Evolutionary conservation across 192 early-diverging fungal species (phyloP).

Genomic region (Cetraspora pellucida): DNA sequence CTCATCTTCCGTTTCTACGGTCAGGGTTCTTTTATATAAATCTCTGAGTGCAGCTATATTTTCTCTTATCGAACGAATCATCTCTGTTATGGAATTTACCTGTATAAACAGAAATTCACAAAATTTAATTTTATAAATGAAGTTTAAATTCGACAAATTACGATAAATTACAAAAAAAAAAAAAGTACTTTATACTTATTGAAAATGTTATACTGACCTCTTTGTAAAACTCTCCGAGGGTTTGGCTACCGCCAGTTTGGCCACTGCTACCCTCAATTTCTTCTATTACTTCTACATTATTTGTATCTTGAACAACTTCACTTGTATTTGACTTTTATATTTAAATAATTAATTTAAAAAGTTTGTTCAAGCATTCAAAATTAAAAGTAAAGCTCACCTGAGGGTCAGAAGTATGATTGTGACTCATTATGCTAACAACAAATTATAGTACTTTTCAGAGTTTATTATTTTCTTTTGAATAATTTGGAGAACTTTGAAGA

Average conservation of each 20-base stretch:
- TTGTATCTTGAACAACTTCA: background rate
- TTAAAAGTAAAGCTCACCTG: background rate
- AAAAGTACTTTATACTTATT: background rate
- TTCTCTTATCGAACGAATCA: constrained; percentile 20
- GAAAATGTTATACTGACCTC: constrained; percentile 3
- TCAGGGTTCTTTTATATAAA: constrained; percentile 23
- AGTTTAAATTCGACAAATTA: too few relatives aligned
- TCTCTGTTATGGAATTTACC: constrained; percentile 25
- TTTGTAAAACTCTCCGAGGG: constrained; percentile 18
- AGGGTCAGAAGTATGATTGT: background rate
- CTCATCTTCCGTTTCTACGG: background rate
- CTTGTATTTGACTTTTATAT: background rate
- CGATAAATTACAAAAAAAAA: too few relatives aligned
- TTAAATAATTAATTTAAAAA: background rate
- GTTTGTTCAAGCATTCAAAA: background rate
- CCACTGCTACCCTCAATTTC: background rate
- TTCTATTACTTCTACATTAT: background rate
- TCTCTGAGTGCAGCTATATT: background rate
- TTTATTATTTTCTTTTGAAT: background rate
- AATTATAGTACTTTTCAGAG: background rate
- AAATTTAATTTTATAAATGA: background rate
- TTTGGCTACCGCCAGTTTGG: background rate
- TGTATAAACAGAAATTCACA: background rate
- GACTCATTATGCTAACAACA: constrained; percentile 1
- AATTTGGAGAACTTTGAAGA: background rate